Evolutionary conservation across 768 basidiomycete species (phyloP).

Genomic region (Trametes cinnabarina): DNA sequence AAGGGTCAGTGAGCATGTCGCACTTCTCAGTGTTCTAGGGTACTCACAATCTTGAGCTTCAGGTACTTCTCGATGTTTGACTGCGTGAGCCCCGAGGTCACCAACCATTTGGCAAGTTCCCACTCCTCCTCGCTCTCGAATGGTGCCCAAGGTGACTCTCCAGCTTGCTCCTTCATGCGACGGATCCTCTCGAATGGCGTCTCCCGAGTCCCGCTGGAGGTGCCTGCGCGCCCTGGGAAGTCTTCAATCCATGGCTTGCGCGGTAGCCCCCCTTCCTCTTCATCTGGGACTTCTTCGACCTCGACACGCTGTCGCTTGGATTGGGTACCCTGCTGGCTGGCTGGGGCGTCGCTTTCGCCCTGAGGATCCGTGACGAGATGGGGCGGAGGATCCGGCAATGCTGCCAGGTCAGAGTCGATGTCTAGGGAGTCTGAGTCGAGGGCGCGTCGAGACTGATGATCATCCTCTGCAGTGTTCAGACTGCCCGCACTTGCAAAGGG

Average conservation of each 20-base stretch:
- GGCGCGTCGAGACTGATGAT: no score
- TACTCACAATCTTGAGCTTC: slow-evolving; percentile 20
- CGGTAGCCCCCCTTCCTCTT: background rate
- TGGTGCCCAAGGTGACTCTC: slow-evolving; percentile 14
- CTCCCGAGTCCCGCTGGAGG: background rate
- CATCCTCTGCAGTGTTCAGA: no score
- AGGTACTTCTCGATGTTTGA: slow-evolving; percentile 25
- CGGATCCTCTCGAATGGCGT: slow-evolving; percentile 13
- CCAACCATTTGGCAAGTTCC: slow-evolving; percentile 21
- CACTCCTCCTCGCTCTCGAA: slow-evolving; percentile 22
- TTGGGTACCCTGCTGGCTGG: no score
- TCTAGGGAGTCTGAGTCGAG: no score
- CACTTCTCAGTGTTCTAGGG: background rate
- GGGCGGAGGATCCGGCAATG: no score
- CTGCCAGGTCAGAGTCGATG: no score
- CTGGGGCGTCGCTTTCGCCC: no score
- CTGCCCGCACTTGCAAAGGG: no score
- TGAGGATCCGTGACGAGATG: no score
- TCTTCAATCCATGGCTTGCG: slow-evolving; percentile 5
- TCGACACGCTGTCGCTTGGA: no score
- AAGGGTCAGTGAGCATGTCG: background rate
- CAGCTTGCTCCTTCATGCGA: background rate
- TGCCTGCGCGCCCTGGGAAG: background rate
- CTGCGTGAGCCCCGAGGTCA: slow-evolving; percentile 18
- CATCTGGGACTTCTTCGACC: background rate